A percentile compares a stretch with the other conserved stretches of the same genome.
phyloP scores from a whole-genome alignment of 352 stramenopile species.

The Phytopythium sindhum region DNA sequence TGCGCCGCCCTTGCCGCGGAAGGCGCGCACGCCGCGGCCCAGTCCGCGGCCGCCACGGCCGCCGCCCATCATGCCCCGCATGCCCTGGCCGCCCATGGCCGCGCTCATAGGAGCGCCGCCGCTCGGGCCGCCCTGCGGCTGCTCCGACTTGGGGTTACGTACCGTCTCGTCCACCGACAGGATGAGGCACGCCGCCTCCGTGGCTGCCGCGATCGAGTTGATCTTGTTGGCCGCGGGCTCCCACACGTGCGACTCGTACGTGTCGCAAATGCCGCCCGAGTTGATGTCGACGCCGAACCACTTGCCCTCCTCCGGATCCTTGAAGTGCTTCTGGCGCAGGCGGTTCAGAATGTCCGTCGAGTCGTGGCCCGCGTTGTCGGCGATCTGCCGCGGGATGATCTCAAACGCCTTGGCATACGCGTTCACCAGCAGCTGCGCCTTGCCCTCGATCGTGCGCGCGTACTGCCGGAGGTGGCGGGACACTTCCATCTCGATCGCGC shows the following conservation, averaged over 20 bases:
- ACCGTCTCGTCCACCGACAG: conserved; percentile 99
- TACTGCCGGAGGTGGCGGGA: conserved; percentile 90
- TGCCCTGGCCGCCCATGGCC: conserved; percentile 90
- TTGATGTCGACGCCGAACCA: conserved; percentile 99
- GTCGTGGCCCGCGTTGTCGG: conserved; percentile 98
- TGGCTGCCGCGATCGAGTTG: conserved; percentile 95
- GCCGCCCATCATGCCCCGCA: conserved; percentile 89
- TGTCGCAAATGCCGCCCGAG: conserved; percentile 97
- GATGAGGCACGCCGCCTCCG: conserved; percentile 98
- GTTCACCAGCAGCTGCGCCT: conserved; percentile 95
- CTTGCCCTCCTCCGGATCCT: conserved; percentile 88
- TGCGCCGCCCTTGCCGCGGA: conserved; percentile 76
- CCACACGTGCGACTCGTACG: conserved; percentile 97
- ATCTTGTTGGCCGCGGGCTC: conserved; percentile 99
- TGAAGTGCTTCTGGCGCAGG: conserved; percentile 95
- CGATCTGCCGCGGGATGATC: conserved; percentile 97
- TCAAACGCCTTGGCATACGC: conserved; percentile 97
- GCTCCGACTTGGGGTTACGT: conserved; percentile 96
- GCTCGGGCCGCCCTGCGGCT: conserved; percentile 71
- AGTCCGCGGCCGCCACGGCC: conserved; percentile 66
- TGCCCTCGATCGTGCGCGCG: conserved; percentile 95
- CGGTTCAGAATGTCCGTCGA: conserved; percentile 97
- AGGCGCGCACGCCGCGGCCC: conserved; percentile 74
- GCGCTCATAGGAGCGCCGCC: conserved; percentile 78
- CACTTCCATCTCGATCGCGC: conserved; percentile 93